A percentile compares a stretch with the other conserved stretches of the same genome.
These are phyloP conservation scores for Batrachochytrium dendrobatidis DNA, from an alignment of 371 early-diverging fungal genomes.

Conservation along the genomic window DNA sequence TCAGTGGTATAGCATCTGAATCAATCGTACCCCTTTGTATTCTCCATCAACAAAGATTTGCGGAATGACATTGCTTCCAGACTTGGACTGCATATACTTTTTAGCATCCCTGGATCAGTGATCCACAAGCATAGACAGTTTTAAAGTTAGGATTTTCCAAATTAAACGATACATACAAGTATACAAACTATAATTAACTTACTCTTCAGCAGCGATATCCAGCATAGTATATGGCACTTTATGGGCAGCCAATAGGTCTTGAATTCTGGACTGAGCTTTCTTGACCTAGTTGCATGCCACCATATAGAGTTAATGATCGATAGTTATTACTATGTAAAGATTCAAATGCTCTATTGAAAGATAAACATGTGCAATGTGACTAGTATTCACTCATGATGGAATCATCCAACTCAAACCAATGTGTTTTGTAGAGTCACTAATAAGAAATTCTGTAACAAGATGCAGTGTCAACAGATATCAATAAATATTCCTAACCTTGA, in stretches of 20 bases:
- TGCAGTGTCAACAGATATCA: too few relatives aligned
- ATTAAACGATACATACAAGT: too few relatives aligned
- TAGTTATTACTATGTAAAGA: conserved; percentile 2
- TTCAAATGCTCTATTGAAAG: background rate
- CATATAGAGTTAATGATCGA: conserved; percentile 3
- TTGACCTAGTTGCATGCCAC: conserved; percentile 32
- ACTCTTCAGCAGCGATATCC: conserved; percentile 57
- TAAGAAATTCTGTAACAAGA: too few relatives aligned
- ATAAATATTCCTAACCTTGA: background rate
- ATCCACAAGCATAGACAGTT: too few relatives aligned
- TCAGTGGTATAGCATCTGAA: background rate
- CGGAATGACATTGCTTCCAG: conserved; percentile 49
- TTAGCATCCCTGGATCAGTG: conserved; percentile 40
- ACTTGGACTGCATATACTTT: conserved; percentile 53
- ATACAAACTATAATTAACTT: too few relatives aligned
- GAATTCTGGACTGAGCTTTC: conserved; percentile 27
- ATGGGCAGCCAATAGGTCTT: conserved; percentile 27
- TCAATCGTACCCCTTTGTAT: conserved; percentile 45
- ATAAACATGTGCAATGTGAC: too few relatives aligned
- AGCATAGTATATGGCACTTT: conserved; percentile 48
- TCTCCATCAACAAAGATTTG: conserved; percentile 65
- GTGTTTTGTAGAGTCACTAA: too few relatives aligned
- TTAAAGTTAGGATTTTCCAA: too few relatives aligned
- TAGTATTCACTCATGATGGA: too few relatives aligned
- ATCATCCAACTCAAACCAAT: too few relatives aligned